Base-by-base conservation (phyloP, 176 grass and related monocot species). In the Metroxylon sagu region DNA sequence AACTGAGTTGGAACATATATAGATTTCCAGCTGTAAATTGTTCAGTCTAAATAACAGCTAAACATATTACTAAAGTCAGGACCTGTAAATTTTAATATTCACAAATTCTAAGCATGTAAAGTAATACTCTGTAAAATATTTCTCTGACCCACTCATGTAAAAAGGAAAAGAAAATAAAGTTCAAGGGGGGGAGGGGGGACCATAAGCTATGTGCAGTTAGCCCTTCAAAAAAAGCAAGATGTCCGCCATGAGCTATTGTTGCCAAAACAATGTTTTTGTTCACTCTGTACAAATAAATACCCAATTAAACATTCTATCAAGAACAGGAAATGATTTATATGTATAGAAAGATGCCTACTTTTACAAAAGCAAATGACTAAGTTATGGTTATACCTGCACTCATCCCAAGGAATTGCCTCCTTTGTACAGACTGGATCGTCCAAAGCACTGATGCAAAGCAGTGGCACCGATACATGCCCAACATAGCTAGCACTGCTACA, bases 221-320 rank as follows among this genome's bases (percentile, higher is more conserved):
- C 59, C 87, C 93, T 88, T 98, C 64, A 71, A 98, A 98, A 72
- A 66, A 98, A 54, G 72, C 87, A 59, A 98, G 93, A 85, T 98
- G 93, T 23, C 93, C 93, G 65, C 93, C 93, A 81, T 92, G 89
- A 16, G 35, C 54, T 59, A 88, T 89, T 71, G 93, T 98, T 58
- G 93, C 93, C 74, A 92, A 85, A 78, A 98, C 76, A 70, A 98
- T 76, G 29, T 98, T 98, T 62, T 89, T 92, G 71, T 92, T 98
- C 31, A 76, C 81, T 77, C 88, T 98, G 68, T 68, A 74, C 63
- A 19, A 94, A 78, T 29, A 18, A 14, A 84, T 71, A 16, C 73
- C 19, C 35, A 43, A 43, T 43, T 23, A 23, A 23, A 23, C 35
- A 43, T 43, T 43, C 35, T 43, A 43, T 14, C 35, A 14, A 10